Conservation (phyloP, 768 basidiomycete species). For the Strobilomyces dryophilus region DNA sequence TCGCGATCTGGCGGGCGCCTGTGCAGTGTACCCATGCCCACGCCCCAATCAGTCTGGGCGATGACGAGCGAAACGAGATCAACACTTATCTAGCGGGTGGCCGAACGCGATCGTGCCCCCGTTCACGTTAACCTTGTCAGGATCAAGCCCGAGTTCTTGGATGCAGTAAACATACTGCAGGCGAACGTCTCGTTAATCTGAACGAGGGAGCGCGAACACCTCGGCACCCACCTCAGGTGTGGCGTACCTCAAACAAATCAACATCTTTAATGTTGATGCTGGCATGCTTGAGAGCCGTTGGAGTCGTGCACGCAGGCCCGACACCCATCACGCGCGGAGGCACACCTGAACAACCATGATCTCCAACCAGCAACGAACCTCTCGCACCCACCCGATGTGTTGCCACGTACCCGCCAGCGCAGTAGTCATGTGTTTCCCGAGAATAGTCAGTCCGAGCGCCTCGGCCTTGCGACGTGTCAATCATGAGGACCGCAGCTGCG, state of each 20-base stretch:
- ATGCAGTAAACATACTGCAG: conserved; percentile 72
- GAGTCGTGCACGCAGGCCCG: conserved; percentile 83
- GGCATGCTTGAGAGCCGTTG: conserved; percentile 62
- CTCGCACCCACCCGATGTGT: background rate
- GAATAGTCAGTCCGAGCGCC: conserved; percentile 62
- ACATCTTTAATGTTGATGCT: conserved; percentile 68
- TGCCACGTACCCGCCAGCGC: conserved; percentile 51
- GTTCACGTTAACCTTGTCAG: conserved; percentile 81
- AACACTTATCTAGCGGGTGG: conserved; percentile 41
- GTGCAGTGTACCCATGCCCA: conserved; percentile 55
- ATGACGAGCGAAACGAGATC: background rate
- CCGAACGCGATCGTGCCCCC: conserved; percentile 89
- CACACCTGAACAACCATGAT: conserved; percentile 39
- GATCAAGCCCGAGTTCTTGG: conserved; percentile 57
- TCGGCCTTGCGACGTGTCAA: conserved; percentile 80
- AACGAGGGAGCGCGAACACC: background rate
- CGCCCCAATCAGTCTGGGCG: conserved; percentile 7
- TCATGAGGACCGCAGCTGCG: conserved; percentile 75
- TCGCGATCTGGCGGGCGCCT: conserved; percentile 81
- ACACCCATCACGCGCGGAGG: conserved; percentile 86
- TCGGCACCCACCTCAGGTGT: background rate
- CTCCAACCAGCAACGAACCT: background rate
- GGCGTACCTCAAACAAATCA: conserved; percentile 70
- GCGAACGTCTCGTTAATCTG: conserved; percentile 93
- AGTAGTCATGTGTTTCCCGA: conserved; percentile 79